These are phyloP conservation scores for Urochloa ruziziensis DNA, from an alignment of 176 grass and related monocot species.

Conservation along the genomic window DNA sequence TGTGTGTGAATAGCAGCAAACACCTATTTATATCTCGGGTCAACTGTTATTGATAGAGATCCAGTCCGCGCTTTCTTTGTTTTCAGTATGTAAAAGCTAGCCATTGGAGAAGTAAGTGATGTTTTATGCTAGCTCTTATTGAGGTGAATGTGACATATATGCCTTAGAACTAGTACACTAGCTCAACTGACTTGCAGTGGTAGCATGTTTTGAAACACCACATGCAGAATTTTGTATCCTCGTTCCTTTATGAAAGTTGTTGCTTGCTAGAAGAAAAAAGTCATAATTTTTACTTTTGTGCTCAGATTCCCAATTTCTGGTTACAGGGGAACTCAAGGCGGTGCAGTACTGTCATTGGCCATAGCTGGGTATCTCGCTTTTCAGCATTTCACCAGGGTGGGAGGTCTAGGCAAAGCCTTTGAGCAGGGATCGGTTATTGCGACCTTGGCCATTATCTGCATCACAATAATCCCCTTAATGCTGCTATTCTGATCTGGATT, in stretches of 20 bases:
- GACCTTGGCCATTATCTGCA: constrained; percentile 71
- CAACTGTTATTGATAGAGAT: not conserved
- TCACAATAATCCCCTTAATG: constrained; percentile 36
- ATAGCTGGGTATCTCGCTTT: constrained; percentile 72
- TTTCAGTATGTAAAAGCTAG: constrained; percentile 9
- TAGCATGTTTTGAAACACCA: not conserved
- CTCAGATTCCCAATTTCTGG: not conserved
- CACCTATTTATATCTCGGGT: not conserved
- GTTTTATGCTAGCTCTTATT: too few species aligned
- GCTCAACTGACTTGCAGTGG: not conserved
- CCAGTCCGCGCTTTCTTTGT: not conserved
- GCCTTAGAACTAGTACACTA: too few species aligned
- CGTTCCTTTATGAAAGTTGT: not conserved
- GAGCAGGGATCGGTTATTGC: constrained; percentile 68
- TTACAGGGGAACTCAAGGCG: constrained; percentile 81
- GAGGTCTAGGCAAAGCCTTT: constrained; percentile 64
- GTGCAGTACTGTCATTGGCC: constrained; percentile 66
- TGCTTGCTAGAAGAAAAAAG: not conserved
- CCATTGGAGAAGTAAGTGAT: too few species aligned
- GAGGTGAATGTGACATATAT: too few species aligned
- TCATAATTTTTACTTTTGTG: not conserved
- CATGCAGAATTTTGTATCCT: not conserved
- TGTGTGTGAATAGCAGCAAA: not conserved
- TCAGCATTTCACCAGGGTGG: constrained; percentile 80
- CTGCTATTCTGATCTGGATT: constrained; percentile 59